Evolutionary conservation across 371 early-diverging fungal species (phyloP).

Genomic region (Aphelidium insulamus): DNA sequence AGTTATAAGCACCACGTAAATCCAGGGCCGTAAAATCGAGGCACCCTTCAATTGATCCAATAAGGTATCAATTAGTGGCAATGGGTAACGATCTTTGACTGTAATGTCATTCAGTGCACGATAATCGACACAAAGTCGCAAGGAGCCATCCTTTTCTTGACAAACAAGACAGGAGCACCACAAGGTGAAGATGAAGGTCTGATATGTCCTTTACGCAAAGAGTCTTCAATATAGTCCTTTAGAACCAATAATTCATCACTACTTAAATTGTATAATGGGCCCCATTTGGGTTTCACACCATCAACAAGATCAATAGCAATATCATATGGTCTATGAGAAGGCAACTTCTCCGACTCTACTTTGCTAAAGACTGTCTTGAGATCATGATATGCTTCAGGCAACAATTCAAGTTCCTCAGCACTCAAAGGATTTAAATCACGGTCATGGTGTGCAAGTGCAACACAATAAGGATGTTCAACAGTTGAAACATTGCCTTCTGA

Average conservation of each 20-base stretch:
- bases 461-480: no score
- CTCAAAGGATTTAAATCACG: no score
- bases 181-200: conserved; percentile 10
- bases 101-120: conserved; percentile 19
- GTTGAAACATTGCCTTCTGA: no score
- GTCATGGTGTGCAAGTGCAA: no score
- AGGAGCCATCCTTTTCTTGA: conserved; percentile 13
- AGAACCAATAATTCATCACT: conserved; percentile 10
- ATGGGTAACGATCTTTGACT: conserved; percentile 12
- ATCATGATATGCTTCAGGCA: no score
- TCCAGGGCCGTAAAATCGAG: conserved; percentile 8
- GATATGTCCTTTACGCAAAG: conserved; percentile 7
- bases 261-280: conserved; percentile 9
- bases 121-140: conserved; percentile 21
- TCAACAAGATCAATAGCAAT: conserved; percentile 8
- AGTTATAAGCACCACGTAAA: conserved; percentile 5
- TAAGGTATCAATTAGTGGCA: conserved; percentile 12
- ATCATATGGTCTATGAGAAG: not conserved
- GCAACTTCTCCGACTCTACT: not conserved
- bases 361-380: no score
- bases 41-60: conserved; percentile 7
- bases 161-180: conserved; percentile 14
- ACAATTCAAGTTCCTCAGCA: no score
- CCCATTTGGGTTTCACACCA: conserved; percentile 4
- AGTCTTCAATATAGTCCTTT: conserved; percentile 9